A percentile compares a stretch with the other conserved stretches of the same genome.
Evolutionary conservation across 2,329 filamentous ascomycete genomes (phyloP).

Genomic region (Aureobasidium leucospermi): DNA sequence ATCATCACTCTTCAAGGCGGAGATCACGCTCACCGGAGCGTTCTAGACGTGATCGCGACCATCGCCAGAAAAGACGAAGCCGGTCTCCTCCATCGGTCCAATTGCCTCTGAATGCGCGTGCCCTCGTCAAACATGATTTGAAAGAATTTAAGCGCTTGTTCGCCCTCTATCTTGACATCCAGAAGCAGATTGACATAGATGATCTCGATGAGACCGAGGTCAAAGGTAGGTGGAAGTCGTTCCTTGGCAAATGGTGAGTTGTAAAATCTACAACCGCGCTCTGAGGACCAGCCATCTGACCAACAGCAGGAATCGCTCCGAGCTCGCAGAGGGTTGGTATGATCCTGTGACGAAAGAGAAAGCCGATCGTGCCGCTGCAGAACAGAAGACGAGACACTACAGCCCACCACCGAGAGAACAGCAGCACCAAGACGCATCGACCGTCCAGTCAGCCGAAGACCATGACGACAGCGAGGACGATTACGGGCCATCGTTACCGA

Average conservation of each 20-base stretch:
- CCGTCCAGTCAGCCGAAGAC: slow-evolving; percentile 29
- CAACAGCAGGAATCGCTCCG: slow-evolving; percentile 65
- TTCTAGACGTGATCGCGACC: neutral
- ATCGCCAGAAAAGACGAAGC: slow-evolving; percentile 5
- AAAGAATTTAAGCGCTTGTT: slow-evolving; percentile 62
- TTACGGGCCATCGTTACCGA: slow-evolving; percentile 45
- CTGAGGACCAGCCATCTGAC: slow-evolving; percentile 33
- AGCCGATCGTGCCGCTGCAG: slow-evolving; percentile 29
- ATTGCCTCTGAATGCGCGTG: slow-evolving; percentile 59
- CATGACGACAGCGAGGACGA: slow-evolving; percentile 58
- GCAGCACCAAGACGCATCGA: neutral
- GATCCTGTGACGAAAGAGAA: slow-evolving; percentile 63
- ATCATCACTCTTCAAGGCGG: slow-evolving; percentile 1
- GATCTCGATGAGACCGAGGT: slow-evolving; percentile 67
- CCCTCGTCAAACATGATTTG: slow-evolving; percentile 64
- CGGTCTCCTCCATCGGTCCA: slow-evolving; percentile 16
- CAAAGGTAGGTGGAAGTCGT: slow-evolving; percentile 87
- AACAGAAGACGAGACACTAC: slow-evolving; percentile 15
- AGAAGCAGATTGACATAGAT: slow-evolving; percentile 67
- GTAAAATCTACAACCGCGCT: neutral
- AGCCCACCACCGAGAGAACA: neutral
- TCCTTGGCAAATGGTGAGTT: slow-evolving; percentile 72
- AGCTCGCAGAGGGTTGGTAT: slow-evolving; percentile 89
- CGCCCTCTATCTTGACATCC: slow-evolving; percentile 77
- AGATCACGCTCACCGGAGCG: neutral